phyloP scores from a whole-genome alignment of 169 alveolate species.

The Cryptosporidium sp. region DNA sequence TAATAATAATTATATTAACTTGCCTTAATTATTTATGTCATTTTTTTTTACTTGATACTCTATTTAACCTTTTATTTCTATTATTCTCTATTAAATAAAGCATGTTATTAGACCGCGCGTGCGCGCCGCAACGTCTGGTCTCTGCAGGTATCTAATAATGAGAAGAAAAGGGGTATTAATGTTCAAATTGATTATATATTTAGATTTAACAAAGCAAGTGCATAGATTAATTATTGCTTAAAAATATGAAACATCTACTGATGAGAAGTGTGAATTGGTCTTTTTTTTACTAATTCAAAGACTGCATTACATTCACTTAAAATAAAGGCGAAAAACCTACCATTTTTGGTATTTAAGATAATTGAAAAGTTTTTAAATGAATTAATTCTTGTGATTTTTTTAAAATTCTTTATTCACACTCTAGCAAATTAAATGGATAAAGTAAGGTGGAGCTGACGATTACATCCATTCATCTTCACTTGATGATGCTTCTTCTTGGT shows the following conservation, averaged over 20 bases:
- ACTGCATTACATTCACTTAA: too few species aligned
- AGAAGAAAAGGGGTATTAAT: neutral
- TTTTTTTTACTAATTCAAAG: too few species aligned
- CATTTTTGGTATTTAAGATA: too few species aligned
- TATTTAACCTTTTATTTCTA: neutral
- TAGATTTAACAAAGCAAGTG: neutral
- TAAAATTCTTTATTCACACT: too few species aligned
- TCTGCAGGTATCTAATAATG: neutral
- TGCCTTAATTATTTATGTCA: neutral
- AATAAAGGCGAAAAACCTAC: too few species aligned
- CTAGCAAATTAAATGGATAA: neutral
- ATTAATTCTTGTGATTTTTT: neutral
- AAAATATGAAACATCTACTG: too few species aligned
- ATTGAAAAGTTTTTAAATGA: too few species aligned
- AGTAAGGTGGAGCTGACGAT: too few species aligned
- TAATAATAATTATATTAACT: neutral
- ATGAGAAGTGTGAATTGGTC: too few species aligned
- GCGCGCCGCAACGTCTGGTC: neutral
- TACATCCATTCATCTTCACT: conserved; percentile 7
- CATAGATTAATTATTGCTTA: neutral
- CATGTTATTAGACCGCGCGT: neutral
- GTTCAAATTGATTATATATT: too few species aligned
- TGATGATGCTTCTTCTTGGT: neutral
- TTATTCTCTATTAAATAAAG: too few species aligned
- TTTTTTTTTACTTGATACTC: conserved; percentile 4